These are phyloP conservation scores for Beauveria bassiana DNA, from an alignment of 2,329 filamentous ascomycete species.

Conservation along the genomic window DNA sequence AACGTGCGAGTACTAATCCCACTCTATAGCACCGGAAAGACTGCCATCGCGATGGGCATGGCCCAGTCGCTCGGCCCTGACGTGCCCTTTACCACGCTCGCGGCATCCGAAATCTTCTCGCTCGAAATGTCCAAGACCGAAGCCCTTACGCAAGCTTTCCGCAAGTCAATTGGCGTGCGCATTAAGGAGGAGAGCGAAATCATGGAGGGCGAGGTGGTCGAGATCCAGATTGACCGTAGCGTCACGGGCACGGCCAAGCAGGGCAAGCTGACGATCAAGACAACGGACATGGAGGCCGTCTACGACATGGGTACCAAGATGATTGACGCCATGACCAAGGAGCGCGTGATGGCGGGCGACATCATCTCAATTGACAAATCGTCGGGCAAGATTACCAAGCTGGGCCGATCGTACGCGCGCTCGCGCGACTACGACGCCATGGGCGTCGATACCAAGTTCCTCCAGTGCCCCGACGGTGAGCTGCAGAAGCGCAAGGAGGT, in stretches of 20 bases:
- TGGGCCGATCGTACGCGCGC: slow-evolving; percentile 88
- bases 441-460: slow-evolving; percentile 96
- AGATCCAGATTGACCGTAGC: slow-evolving; percentile 96
- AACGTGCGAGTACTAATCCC: not conserved
- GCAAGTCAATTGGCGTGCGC: slow-evolving; percentile 93
- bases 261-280: slow-evolving; percentile 98
- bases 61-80: slow-evolving; percentile 89
- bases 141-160: slow-evolving; percentile 95
- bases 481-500: slow-evolving; percentile 96
- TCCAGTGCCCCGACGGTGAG: slow-evolving; percentile 95
- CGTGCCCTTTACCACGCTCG: slow-evolving; percentile 92
- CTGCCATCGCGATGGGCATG: slow-evolving; percentile 98
- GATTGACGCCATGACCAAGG: slow-evolving; percentile 99
- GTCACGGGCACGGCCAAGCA: slow-evolving; percentile 96
- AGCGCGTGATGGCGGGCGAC: slow-evolving; percentile 97
- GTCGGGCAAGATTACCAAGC: slow-evolving; percentile 94
- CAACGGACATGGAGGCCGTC: slow-evolving; percentile 98
- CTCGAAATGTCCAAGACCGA: slow-evolving; percentile 99
- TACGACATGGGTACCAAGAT: slow-evolving; percentile 99
- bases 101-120: slow-evolving; percentile 95
- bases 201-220: slow-evolving; percentile 97
- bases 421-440: slow-evolving; percentile 98
- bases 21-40: slow-evolving; percentile 77
- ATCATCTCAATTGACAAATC: slow-evolving; percentile 99
- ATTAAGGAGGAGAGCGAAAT: slow-evolving; percentile 99